Evolutionary conservation across 2,329 filamentous ascomycete species (phyloP).

Genomic region (Xylariales sp.): DNA sequence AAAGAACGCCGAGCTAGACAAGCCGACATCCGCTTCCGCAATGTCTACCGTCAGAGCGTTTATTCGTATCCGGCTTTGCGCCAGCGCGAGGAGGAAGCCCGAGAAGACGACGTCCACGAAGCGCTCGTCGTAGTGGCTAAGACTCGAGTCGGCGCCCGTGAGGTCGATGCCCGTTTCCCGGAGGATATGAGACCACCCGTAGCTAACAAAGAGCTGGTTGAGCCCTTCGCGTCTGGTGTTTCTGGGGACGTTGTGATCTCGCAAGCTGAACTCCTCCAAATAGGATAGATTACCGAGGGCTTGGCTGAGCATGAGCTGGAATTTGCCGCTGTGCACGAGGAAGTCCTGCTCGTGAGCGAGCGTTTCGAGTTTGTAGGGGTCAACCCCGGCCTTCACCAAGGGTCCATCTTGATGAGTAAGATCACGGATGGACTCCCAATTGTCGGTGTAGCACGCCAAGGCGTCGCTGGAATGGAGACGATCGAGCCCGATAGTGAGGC

Average conservation of each 20-base stretch:
- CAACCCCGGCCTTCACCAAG: conserved; percentile 32
- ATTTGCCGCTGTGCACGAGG: conserved; percentile 41
- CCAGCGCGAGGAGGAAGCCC: conserved; percentile 39
- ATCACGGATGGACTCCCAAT: conserved; percentile 28
- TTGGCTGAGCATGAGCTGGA: conserved; percentile 41
- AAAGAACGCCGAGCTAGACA: conserved; percentile 44
- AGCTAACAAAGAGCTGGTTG: conserved; percentile 36
- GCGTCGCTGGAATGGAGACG: conserved; percentile 40
- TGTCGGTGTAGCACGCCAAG: conserved; percentile 30
- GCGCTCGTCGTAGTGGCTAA: conserved; percentile 40
- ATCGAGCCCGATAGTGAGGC: conserved; percentile 45
- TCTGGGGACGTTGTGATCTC: conserved; percentile 33
- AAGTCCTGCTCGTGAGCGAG: conserved; percentile 42
- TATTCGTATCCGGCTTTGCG: conserved; percentile 33
- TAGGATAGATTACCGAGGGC: conserved; percentile 38
- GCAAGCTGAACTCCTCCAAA: conserved; percentile 39
- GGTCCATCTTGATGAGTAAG: conserved; percentile 10
- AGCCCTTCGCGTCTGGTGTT: conserved; percentile 28
- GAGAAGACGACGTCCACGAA: conserved; percentile 44
- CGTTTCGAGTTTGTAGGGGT: conserved; percentile 38
- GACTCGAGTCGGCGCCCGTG: conserved; percentile 25
- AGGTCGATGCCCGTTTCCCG: conserved; percentile 42
- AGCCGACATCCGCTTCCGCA: conserved; percentile 34
- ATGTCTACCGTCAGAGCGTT: conserved; percentile 39
- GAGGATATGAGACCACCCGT: conserved; percentile 36